phyloP scores from a whole-genome alignment of 1,284 basidiomycete species.

The Ceratobasidium sp. region DNA sequence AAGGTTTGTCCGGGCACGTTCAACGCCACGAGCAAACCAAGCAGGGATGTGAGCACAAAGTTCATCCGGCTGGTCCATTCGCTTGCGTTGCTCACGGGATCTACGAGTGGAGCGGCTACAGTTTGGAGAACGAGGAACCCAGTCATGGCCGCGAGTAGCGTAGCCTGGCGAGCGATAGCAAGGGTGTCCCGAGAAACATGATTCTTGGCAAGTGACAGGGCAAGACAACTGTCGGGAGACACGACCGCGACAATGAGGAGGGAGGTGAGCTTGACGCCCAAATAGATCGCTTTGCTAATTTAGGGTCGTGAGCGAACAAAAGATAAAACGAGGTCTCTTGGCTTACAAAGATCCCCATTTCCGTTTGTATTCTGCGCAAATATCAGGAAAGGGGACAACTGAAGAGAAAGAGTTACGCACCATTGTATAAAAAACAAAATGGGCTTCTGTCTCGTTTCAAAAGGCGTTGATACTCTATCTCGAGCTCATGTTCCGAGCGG shows the following conservation, averaged over 20 bases:
- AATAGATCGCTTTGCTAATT: conserved; percentile 64
- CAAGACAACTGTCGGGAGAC: conserved; percentile 78
- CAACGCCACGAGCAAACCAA: conserved; percentile 71
- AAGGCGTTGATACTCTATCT: conserved; percentile 79
- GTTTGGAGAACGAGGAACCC: conserved; percentile 74
- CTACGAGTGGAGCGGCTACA: conserved; percentile 72
- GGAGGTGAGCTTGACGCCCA: conserved; percentile 77
- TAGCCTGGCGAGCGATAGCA: conserved; percentile 70
- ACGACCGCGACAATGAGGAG: conserved; percentile 76
- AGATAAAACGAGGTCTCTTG: background rate
- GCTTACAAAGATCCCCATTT: conserved; percentile 70
- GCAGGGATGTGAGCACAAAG: conserved; percentile 73
- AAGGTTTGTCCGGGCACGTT: conserved; percentile 68
- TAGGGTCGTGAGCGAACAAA: background rate
- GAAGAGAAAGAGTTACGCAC: conserved; percentile 57
- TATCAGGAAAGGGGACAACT: background rate
- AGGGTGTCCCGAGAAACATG: conserved; percentile 58
- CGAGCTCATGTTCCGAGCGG: conserved; percentile 69
- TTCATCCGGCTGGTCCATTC: conserved; percentile 80
- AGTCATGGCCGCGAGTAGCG: conserved; percentile 71
- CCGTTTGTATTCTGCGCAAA: conserved; percentile 70
- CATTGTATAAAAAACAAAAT: conserved; percentile 77
- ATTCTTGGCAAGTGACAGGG: conserved; percentile 59
- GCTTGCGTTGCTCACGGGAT: conserved; percentile 80
- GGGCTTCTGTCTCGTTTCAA: conserved; percentile 75